Conservation (phyloP, 257 asterid species). For the Nicotiana tomentosiformis region DNA sequence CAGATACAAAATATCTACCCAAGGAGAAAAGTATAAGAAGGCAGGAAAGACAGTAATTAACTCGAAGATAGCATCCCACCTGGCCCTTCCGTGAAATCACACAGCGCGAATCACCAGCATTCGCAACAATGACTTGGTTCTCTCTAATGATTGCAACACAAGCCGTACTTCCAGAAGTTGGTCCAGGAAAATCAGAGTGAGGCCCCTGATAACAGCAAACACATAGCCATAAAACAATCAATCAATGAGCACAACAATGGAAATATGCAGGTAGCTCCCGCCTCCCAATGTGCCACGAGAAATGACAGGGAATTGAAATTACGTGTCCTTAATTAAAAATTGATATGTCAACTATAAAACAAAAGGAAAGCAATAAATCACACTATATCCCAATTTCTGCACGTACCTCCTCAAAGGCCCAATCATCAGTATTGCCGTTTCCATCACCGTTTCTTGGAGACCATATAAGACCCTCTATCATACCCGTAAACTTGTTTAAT, state of each 20-base stretch:
- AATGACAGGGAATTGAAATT: neutral
- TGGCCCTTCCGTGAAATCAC: slow-evolving; percentile 93
- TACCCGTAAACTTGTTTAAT: slow-evolving; percentile 79
- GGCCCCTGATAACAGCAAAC: slow-evolving; percentile 59
- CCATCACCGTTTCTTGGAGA: slow-evolving; percentile 76
- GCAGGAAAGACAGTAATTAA: neutral
- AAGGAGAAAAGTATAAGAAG: neutral
- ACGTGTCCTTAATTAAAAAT: neutral
- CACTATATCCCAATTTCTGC: neutral
- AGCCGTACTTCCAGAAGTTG: slow-evolving; percentile 95
- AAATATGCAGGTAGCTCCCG: neutral
- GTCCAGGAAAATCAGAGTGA: slow-evolving; percentile 95
- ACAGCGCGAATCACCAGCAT: slow-evolving; percentile 99
- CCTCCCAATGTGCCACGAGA: neutral
- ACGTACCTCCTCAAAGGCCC: slow-evolving; percentile 95
- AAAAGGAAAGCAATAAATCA: neutral
- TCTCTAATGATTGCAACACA: slow-evolving; percentile 82
- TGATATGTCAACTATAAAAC: neutral
- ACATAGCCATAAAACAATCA: slow-evolving; percentile 6
- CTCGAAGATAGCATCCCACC: slow-evolving; percentile 36
- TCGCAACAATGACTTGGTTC: slow-evolving; percentile 78
- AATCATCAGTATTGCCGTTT: slow-evolving; percentile 69
- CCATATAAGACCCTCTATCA: slow-evolving; percentile 97
- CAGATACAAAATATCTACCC: neutral
- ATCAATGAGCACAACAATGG: neutral